phyloP scores from a whole-genome alignment of 1,284 basidiomycete genomes.

The Irpex rosettiformis region DNA sequence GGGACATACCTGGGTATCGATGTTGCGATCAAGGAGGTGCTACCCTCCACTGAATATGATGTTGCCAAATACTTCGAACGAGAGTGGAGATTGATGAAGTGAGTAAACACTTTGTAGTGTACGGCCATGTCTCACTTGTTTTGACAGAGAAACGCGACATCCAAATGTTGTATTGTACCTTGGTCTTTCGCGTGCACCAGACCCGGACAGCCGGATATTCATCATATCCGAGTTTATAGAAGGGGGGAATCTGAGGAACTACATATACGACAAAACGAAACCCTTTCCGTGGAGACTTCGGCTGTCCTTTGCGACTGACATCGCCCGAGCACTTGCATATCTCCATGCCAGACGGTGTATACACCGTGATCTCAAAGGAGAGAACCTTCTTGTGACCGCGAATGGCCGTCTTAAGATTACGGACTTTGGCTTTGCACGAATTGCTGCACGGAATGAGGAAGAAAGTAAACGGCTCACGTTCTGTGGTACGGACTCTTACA shows the following conservation, averaged over 20 bases:
- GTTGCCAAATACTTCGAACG: slow-evolving; percentile 97
- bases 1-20: slow-evolving; percentile 92
- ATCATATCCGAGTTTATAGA: slow-evolving; percentile 90
- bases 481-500: slow-evolving; percentile 94
- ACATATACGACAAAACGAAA: slow-evolving; percentile 77
- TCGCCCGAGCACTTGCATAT: slow-evolving; percentile 92
- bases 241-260: slow-evolving; percentile 82
- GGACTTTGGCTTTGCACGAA: slow-evolving; percentile 94
- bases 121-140: not conserved
- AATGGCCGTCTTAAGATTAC: slow-evolving; percentile 96
- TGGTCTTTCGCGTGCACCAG: slow-evolving; percentile 85
- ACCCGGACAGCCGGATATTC: slow-evolving; percentile 80
- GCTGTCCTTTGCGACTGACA: slow-evolving; percentile 92
- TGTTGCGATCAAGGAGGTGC: slow-evolving; percentile 94
- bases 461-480: slow-evolving; percentile 92
- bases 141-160: slow-evolving; percentile 70
- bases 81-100: slow-evolving; percentile 96
- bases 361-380: slow-evolving; percentile 91
- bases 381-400: slow-evolving; percentile 91
- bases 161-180: slow-evolving; percentile 95
- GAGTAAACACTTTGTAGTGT: not conserved
- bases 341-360: slow-evolving; percentile 91
- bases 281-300: slow-evolving; percentile 90
- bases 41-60: slow-evolving; percentile 87
- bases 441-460: slow-evolving; percentile 87